These are phyloP conservation scores for Stephanodiscus minutulus DNA, from an alignment of 108 stramenopile species.

Conservation along the genomic window DNA sequence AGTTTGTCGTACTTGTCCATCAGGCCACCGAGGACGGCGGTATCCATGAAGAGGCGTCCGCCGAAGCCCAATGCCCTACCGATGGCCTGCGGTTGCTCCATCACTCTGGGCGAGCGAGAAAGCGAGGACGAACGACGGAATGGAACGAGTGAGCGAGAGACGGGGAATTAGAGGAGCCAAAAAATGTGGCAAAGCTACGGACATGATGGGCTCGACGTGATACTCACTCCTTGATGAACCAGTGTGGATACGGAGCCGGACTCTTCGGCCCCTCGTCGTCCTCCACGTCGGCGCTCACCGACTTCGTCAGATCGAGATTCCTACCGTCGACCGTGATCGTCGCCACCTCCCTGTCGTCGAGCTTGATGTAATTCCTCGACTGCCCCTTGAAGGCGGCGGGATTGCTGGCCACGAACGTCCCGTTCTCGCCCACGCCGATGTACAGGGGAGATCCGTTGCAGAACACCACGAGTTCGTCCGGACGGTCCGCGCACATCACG, in stretches of 20 bases:
- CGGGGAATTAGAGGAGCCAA: constrained; percentile 81
- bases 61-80: constrained; percentile 78
- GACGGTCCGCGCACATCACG: constrained; percentile 55
- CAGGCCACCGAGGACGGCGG: constrained; percentile 62
- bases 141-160: constrained; percentile 91
- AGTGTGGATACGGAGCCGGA: constrained; percentile 85
- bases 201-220: constrained; percentile 59
- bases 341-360: constrained; percentile 85
- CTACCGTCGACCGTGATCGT: constrained; percentile 67
- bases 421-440: constrained; percentile 77
- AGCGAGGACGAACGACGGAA: constrained; percentile 59
- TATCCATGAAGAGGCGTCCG: constrained; percentile 54
- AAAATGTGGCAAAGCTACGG: no score
- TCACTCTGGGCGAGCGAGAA: constrained; percentile 58
- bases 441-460: constrained; percentile 86
- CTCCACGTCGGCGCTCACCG: constrained; percentile 40
- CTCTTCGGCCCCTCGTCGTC: constrained; percentile 54
- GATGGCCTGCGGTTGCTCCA: constrained; percentile 89
- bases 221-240: constrained; percentile 78
- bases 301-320: constrained; percentile 64
- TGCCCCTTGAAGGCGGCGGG: constrained; percentile 79
- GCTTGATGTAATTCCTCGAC: constrained; percentile 85
- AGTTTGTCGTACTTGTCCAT: constrained; percentile 58
- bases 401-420: constrained; percentile 82
- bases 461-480: constrained; percentile 84